Evolutionary conservation across 2,329 filamentous ascomycete genomes (phyloP), one percentile per base, ranked within the genome.

Genomic region (Fusarium buharicum): DNA sequence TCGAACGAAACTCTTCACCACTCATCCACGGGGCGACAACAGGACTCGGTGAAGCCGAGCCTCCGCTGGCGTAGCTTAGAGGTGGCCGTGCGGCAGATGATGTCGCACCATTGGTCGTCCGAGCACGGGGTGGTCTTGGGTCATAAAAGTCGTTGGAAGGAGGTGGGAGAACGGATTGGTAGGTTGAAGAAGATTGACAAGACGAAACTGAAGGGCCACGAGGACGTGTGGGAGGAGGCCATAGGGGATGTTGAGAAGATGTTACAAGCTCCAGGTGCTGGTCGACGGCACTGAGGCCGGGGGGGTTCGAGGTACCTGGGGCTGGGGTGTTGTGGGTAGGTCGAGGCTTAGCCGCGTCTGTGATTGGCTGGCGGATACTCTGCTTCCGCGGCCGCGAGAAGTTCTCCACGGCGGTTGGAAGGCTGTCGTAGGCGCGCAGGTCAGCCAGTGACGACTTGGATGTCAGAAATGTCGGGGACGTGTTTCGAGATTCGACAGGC

Each of bases 371-470:
- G 52, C 78, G 78, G 57, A 84, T 77, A 70, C 84, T 86, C 34
- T 78, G 75, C 59, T 84, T 84, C 54, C 84, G 78, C 37, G 84
- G 84, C 34, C 84, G 79, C n/a, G 84, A 87, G 70, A 87, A 87
- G 72, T 87, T 87, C 67, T 82, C 81, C 40, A 84, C 76, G 40
- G 72, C 69, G 33, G 84, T 75, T 41, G 72, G 69, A 63, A 76
- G 74, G 48, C 69, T 72, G 43, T 77, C 75, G 45, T 74, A 69
- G 73, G 68, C 61, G 38, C 78, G 72, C 55, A 75, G 62, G 51
- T 78, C 75, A 39, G 69, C 53, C 33, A 71, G 64, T 37, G 74
- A 75, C 40, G 73, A 70, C 52, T 76, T 74, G 30, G 71, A 62
- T 39, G 58, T 70, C 48, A 76, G 50, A 39, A 70, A 70, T 53